Evolutionary conservation across 1,284 basidiomycete species (phyloP).

Genomic region (Malassezia pachydermatis): DNA sequence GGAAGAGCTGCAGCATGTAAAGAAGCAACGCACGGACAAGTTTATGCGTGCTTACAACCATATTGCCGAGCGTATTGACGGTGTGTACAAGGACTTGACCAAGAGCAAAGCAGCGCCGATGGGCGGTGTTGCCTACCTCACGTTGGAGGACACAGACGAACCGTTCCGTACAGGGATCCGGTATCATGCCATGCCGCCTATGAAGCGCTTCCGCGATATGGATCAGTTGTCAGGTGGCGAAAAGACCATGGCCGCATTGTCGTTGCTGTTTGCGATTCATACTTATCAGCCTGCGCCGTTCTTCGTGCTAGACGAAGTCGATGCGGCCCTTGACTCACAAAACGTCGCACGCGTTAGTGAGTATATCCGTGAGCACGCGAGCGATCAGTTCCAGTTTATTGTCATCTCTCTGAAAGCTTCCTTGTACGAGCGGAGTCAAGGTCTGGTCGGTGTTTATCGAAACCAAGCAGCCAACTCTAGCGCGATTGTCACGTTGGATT

Average conservation of each 20-base stretch:
- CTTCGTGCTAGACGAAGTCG: conserved; percentile 96
- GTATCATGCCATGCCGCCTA: conserved; percentile 90
- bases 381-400: conserved; percentile 76
- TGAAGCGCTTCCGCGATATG: conserved; percentile 99
- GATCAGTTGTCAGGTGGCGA: conserved; percentile 96
- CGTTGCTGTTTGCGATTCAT: conserved; percentile 89
- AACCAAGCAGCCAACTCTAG: conserved; percentile 89
- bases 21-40: conserved; percentile 59
- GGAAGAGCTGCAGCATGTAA: conserved; percentile 80
- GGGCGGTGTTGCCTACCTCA: conserved; percentile 92
- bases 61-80: conserved; percentile 84
- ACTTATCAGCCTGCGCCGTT: conserved; percentile 90
- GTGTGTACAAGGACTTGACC: conserved; percentile 94
- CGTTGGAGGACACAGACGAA: conserved; percentile 93
- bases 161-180: conserved; percentile 91
- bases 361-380: conserved; percentile 43
- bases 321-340: conserved; percentile 64
- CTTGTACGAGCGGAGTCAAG: conserved; percentile 79
- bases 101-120: conserved; percentile 83
- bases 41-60: conserved; percentile 96
- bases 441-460: conserved; percentile 83
- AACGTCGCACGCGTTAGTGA: conserved; percentile 45
- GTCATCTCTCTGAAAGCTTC: conserved; percentile 78
- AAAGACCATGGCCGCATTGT: conserved; percentile 93
- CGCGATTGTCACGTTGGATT: conserved; percentile 74